Evolutionary conservation across 1,284 basidiomycete genomes (phyloP).

Genomic region (Sanghuangporus baumii): DNA sequence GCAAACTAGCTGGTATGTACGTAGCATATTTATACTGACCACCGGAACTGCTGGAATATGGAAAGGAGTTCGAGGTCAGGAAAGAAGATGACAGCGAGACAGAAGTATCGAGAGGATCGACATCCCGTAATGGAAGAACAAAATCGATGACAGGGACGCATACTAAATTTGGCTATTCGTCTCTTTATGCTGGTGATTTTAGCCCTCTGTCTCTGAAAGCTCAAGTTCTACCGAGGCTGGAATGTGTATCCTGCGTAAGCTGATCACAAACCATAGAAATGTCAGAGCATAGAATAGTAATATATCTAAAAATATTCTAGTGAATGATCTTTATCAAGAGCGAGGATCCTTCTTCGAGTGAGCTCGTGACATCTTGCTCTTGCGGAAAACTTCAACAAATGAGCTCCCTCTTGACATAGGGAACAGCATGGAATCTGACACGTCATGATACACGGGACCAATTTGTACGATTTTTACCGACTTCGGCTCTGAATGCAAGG

Average conservation of each 20-base stretch:
- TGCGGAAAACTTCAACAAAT: background rate
- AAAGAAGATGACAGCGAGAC: background rate
- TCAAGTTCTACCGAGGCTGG: no score
- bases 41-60: background rate
- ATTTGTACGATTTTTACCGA: background rate
- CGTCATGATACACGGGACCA: constrained; percentile 5
- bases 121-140: background rate
- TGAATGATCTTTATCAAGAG: background rate
- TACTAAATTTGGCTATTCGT: background rate
- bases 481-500: background rate
- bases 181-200: no score
- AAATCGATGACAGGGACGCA: background rate
- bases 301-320: no score
- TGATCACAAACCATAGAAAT: no score
- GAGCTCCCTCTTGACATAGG: background rate
- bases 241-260: no score
- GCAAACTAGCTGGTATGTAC: background rate
- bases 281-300: no score
- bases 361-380: background rate
- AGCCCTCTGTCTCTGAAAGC: no score
- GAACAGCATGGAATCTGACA: background rate
- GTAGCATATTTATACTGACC: background rate
- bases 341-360: background rate
- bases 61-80: background rate
- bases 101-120: background rate